phyloP scores from a whole-genome alignment of 2,329 filamentous ascomycete species.

The Xylariales sp. region DNA sequence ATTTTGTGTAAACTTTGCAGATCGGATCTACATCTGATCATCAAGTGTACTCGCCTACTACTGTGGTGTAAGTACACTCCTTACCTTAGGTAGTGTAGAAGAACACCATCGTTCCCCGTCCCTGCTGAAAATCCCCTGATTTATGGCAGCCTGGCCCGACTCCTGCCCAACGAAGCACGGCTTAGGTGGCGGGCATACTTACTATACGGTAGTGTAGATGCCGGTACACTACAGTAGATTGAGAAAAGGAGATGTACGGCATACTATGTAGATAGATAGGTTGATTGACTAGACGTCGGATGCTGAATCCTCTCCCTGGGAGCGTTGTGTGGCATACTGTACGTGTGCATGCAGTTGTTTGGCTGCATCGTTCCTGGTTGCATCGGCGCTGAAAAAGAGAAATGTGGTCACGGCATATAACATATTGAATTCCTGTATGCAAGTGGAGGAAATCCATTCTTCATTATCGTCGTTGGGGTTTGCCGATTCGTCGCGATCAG shows the following conservation, averaged over 20 bases:
- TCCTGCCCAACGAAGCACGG: slow-evolving; percentile 26
- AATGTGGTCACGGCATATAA: slow-evolving; percentile 19
- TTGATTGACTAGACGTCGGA: slow-evolving; percentile 3
- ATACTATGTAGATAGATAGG: not conserved
- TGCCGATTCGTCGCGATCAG: slow-evolving; percentile 27
- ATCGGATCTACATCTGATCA: slow-evolving; percentile 37
- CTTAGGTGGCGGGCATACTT: slow-evolving; percentile 11
- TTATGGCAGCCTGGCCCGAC: slow-evolving; percentile 29
- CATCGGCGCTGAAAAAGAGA: slow-evolving; percentile 34
- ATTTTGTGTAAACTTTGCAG: slow-evolving; percentile 18
- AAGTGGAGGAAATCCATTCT: slow-evolving; percentile 8
- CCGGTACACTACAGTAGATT: not conserved
- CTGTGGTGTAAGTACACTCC: not conserved
- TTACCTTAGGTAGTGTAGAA: not conserved
- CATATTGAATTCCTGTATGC: slow-evolving; percentile 25
- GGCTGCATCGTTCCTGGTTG: slow-evolving; percentile 27
- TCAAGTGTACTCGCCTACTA: not conserved
- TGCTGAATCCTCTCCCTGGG: slow-evolving; percentile 13
- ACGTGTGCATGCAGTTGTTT: slow-evolving; percentile 32
- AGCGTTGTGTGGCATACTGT: slow-evolving; percentile 13
- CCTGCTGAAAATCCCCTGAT: slow-evolving; percentile 32
- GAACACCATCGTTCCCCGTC: slow-evolving; percentile 6
- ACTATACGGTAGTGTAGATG: not conserved
- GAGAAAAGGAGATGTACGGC: slow-evolving; percentile 11
- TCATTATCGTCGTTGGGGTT: slow-evolving; percentile 13